phyloP scores from a whole-genome alignment of 2,329 filamentous ascomycete genomes.

The Alternaria panax region DNA sequence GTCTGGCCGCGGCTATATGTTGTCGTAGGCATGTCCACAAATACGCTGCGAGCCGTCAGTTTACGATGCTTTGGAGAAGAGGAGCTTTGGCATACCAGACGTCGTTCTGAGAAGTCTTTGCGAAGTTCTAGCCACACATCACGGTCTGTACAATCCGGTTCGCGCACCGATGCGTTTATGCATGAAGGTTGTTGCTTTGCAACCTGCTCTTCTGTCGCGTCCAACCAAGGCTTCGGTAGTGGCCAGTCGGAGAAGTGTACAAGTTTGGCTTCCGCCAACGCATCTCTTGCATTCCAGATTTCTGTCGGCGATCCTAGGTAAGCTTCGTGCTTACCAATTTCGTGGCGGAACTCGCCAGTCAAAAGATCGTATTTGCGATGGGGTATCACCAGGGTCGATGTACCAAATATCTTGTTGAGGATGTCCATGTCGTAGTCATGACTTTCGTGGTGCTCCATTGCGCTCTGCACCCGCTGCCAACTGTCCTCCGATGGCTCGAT shows the following conservation, averaged over 20 bases:
- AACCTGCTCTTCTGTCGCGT: background rate
- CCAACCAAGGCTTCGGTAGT: background rate
- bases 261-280: slow-evolving; percentile 65
- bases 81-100: background rate
- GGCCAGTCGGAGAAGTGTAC: slow-evolving; percentile 65
- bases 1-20: background rate
- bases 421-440: background rate
- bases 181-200: background rate
- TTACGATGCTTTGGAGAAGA: background rate
- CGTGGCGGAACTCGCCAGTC: background rate
- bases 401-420: background rate
- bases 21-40: background rate
- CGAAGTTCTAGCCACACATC: background rate
- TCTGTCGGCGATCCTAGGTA: slow-evolving; percentile 57
- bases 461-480: slow-evolving; percentile 44
- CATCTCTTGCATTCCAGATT: slow-evolving; percentile 63
- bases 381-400: background rate
- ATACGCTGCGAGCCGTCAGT: background rate
- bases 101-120: background rate
- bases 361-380: background rate
- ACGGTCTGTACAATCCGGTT: background rate
- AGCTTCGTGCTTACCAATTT: slow-evolving; percentile 51
- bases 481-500: slow-evolving; percentile 64
- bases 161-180: background rate
- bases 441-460: slow-evolving; percentile 24